phyloP scores from a whole-genome alignment of 495 filamentous ascomycete species.

The Xylaria cubensis region DNA sequence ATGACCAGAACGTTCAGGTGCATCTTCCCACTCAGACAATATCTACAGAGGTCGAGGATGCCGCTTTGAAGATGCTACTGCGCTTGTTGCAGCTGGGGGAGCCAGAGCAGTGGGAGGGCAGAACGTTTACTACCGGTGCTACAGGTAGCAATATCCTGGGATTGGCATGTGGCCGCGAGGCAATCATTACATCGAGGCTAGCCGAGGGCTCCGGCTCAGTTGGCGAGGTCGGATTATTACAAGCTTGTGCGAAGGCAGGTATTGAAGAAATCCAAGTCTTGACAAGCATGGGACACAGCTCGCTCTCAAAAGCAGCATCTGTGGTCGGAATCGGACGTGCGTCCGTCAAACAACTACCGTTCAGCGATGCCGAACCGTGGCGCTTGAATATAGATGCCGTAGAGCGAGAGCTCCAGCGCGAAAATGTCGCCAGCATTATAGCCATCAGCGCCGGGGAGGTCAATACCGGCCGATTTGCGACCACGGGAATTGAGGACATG shows the following conservation, averaged over 20 bases:
- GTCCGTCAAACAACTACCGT: constrained; percentile 66
- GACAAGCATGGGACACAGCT: constrained; percentile 83
- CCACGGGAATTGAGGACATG: constrained; percentile 64
- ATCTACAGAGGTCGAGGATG: constrained; percentile 75
- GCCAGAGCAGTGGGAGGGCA: constrained; percentile 55
- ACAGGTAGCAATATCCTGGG: constrained; percentile 87
- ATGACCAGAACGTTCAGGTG: constrained; percentile 87
- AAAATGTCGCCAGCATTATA: constrained; percentile 71
- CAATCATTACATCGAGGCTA: constrained; percentile 57
- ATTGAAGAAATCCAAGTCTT: constrained; percentile 75
- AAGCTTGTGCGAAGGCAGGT: constrained; percentile 66
- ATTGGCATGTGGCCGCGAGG: constrained; percentile 77
- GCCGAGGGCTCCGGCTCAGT: constrained; percentile 50
- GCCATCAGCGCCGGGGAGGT: constrained; percentile 86
- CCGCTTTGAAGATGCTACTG: constrained; percentile 70
- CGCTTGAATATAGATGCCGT: constrained; percentile 68
- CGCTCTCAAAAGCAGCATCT: constrained; percentile 80
- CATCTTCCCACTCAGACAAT: constrained; percentile 79
- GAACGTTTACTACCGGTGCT: constrained; percentile 88
- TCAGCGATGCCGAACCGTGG: constrained; percentile 62
- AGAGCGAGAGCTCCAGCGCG: constrained; percentile 54
- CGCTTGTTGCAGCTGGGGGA: constrained; percentile 68
- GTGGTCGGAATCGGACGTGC: constrained; percentile 79
- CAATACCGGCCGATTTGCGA: constrained; percentile 87
- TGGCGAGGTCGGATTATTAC: constrained; percentile 71